phyloP scores from a whole-genome alignment of 352 stramenopile genomes.

The Plasmopara halstedii region DNA sequence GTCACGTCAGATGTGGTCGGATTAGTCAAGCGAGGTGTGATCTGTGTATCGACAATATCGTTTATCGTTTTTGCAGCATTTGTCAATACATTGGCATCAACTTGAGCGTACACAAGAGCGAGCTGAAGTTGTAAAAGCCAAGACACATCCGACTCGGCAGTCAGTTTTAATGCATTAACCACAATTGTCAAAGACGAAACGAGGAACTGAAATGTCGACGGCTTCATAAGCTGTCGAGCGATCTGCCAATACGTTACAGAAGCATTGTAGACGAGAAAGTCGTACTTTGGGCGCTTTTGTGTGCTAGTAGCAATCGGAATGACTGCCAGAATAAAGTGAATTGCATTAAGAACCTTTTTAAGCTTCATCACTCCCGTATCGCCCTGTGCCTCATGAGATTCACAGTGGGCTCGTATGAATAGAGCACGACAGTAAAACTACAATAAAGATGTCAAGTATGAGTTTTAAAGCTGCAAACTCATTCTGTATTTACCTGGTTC shows the following conservation, averaged over 20 bases:
- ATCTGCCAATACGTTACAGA: conserved; percentile 85
- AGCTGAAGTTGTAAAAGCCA: conserved; percentile 66
- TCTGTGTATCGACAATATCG: conserved; percentile 58
- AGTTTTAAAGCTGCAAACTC: not conserved
- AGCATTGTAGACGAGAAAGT: conserved; percentile 90
- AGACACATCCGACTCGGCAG: conserved; percentile 57
- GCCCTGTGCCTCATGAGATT: conserved; percentile 29
- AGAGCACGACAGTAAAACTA: conserved; percentile 85
- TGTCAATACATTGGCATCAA: conserved; percentile 57
- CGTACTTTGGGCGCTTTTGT: conserved; percentile 60
- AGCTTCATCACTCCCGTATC: conserved; percentile 37
- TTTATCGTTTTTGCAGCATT: conserved; percentile 52
- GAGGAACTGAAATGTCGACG: conserved; percentile 63
- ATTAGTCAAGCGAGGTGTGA: conserved; percentile 34
- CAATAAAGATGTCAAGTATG: conserved; percentile 1
- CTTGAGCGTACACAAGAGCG: conserved; percentile 53
- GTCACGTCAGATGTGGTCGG: conserved; percentile 16
- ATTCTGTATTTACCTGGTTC: conserved; percentile 56
- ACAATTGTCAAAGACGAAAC: conserved; percentile 52
- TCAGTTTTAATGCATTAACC: conserved; percentile 58
- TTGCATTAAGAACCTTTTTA: conserved; percentile 56
- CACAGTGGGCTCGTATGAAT: conserved; percentile 69
- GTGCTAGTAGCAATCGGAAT: conserved; percentile 60
- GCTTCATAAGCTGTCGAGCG: conserved; percentile 76
- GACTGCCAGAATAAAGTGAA: conserved; percentile 67